Evolutionary conservation across 306 rosid genomes (phyloP), one percentile per base, ranked within the genome.

Genomic region (Mimosa bimucronata): DNA sequence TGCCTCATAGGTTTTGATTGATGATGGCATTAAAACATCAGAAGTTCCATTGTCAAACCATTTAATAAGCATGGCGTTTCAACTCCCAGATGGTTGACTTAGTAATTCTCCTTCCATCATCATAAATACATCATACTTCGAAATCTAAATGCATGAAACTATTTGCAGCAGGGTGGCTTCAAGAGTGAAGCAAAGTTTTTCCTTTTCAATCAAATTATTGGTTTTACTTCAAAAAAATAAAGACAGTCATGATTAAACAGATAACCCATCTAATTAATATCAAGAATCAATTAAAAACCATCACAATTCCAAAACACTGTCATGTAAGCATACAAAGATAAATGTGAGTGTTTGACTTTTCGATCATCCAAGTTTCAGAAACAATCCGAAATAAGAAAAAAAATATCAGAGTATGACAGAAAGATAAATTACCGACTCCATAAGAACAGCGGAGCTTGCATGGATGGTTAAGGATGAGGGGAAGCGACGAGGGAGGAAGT

Each of bases 371-470:
- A 25, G 79, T 48, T 23, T 28, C 60, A 71, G 60, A 71, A 48
- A 30, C 15, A 46, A 46, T 15, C 21, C 38, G 6, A 42, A 23
- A 2, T 58, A n/a, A 3, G 38, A 34, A 34, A 23, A 2, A 62
- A 41, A 76, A 0, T 9, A 14, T 25, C 70, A 38, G 14, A 42
- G 66, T 3, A 19, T 15, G 4, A 29, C n/a, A 26, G 44, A 18
- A 42, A 45, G 50, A 45, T 45, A 31, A 67, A 38, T 38, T 83
- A 89, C 96, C 88, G 85, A 77, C 30, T 86, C 83, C 26, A 80
- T 55, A 45, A 83, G 73, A 46, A 84, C 31, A 11, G 83, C 14
- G 3, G 90, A 80, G 82, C 77, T 88, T 6, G 92, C 92, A 9
- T 83, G 86, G 62, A 82, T 68, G 77, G 87, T 38, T 60, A 71